Conservation (phyloP, 2,329 filamentous ascomycete species). For the Lithohypha guttulata region DNA sequence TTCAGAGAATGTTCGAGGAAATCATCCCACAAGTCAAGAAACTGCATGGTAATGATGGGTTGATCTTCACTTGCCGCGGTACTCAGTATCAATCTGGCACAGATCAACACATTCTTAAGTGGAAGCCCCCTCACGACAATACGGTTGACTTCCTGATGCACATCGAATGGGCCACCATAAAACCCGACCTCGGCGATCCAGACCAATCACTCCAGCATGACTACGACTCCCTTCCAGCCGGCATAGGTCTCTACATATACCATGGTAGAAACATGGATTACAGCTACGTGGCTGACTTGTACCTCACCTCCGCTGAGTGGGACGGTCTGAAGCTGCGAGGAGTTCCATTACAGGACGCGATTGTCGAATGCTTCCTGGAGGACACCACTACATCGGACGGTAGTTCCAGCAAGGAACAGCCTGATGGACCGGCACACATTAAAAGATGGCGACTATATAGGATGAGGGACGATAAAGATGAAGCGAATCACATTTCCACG, state of each 20-base stretch:
- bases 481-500: constrained; percentile 79
- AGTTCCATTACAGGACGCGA: constrained; percentile 70
- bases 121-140: constrained; percentile 94
- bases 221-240: constrained; percentile 62
- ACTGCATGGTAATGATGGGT: constrained; percentile 81
- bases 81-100: constrained; percentile 83
- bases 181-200: constrained; percentile 57
- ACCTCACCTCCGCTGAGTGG: constrained; percentile 70
- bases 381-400: constrained; percentile 7
- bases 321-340: constrained; percentile 62
- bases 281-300: constrained; percentile 54
- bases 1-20: constrained; percentile 83
- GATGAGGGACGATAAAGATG: constrained; percentile 83
- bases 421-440: neutral
- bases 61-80: constrained; percentile 93
- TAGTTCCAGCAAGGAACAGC: constrained; percentile 1
- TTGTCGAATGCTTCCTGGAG: constrained; percentile 85
- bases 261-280: constrained; percentile 52
- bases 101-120: constrained; percentile 88
- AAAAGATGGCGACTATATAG: constrained; percentile 68
- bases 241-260: constrained; percentile 61
- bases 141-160: constrained; percentile 82
- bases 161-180: constrained; percentile 62
- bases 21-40: constrained; percentile 66
- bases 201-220: constrained; percentile 59